Base-by-base conservation (phyloP, 169 alveolate genomes). In the Eimeria maxima region DNA sequence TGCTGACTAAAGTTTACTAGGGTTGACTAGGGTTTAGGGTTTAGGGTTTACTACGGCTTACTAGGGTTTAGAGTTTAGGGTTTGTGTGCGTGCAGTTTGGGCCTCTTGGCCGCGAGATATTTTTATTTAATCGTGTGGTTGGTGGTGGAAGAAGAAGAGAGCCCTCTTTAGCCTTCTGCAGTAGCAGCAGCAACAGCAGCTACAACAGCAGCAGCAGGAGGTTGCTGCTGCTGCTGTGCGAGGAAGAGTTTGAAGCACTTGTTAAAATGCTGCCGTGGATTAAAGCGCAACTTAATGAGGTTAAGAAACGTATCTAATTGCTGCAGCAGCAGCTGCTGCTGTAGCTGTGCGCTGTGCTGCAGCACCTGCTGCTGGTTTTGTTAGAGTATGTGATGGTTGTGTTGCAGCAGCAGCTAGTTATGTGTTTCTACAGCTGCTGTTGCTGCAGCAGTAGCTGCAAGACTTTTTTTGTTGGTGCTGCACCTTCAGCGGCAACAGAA, bases 261-360 rank as follows among this genome's bases (percentile, higher is more conserved):
- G 86, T 88, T 69, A 10, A 8, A 20, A 44, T 60, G 42, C 69
- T 88, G 71, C 94, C 94, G 4, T 88, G 94, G 94, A 88, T 88
- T 38, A 88, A 65, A 29, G 86, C 44, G 42, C 74, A 88, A n/a
- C 57, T 88, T 33, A 47, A 60, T 27, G 94, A 88, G 71, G 24
- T 44, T 53, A 63, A 88, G 50, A 88, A 88, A 50, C 84, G 63
- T 38, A 50, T 88, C 47, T 88, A 29, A 67, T 14, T 60, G 88
- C 60, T 16, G 90, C 73, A 13, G 42, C 45, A 10, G 73, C 44
- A 13, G 24, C 90, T n/a, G n/a, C n/a, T n/a, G n/a, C n/a, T n/a
- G n/a, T n/a, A 18, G 44, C 22, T 20, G 71, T 22, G 2, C n/a
- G 80, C 80, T 69, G 27, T 24, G 80, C 38, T 69, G 80, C 80